Conservation (phyloP, 2,329 filamentous ascomycete genomes). For the Laburnicola sp. region DNA sequence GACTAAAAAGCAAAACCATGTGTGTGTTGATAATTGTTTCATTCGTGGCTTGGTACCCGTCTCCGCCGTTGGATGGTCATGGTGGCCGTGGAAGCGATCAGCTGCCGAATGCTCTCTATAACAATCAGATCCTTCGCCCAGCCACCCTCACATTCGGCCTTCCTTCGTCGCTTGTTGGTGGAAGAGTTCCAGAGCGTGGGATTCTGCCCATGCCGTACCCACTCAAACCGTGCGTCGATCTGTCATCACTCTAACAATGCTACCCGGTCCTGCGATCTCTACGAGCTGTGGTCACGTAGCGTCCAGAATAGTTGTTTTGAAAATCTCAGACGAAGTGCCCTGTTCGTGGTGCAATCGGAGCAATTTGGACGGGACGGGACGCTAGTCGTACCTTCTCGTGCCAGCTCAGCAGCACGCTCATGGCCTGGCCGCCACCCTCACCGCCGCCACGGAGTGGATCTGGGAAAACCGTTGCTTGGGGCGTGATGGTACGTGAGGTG, state of each 20-base stretch:
- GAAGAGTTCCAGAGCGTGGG: constrained; percentile 6
- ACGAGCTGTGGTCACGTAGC: constrained; percentile 61
- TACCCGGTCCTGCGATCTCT: constrained; percentile 84
- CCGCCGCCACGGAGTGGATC: constrained; percentile 63
- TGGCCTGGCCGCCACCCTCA: constrained; percentile 77
- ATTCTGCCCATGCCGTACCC: constrained; percentile 1
- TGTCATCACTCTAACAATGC: constrained; percentile 92
- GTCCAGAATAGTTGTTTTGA: not conserved
- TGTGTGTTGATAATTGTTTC: constrained; percentile 10
- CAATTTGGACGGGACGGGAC: constrained; percentile 5
- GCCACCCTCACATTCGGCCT: constrained; percentile 3
- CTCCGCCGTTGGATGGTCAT: constrained; percentile 6
- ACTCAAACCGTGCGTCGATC: constrained; percentile 85
- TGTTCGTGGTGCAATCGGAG: constrained; percentile 1
- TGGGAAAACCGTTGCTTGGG: constrained; percentile 92
- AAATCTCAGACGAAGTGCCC: not conserved
- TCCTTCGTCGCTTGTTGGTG: constrained; percentile 13
- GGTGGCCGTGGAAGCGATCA: constrained; percentile 9
- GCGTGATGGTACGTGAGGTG: constrained; percentile 56
- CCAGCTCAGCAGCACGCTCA: constrained; percentile 98
- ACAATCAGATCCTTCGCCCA: constrained; percentile 3
- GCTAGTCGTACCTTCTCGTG: constrained; percentile 73
- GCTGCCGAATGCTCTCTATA: not conserved
- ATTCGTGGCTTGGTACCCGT: constrained; percentile 15
- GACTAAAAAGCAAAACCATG: constrained; percentile 1